Evolutionary conservation across 2,329 filamentous ascomycete genomes (phyloP).

Genomic region (Fusarium tuaranense): DNA sequence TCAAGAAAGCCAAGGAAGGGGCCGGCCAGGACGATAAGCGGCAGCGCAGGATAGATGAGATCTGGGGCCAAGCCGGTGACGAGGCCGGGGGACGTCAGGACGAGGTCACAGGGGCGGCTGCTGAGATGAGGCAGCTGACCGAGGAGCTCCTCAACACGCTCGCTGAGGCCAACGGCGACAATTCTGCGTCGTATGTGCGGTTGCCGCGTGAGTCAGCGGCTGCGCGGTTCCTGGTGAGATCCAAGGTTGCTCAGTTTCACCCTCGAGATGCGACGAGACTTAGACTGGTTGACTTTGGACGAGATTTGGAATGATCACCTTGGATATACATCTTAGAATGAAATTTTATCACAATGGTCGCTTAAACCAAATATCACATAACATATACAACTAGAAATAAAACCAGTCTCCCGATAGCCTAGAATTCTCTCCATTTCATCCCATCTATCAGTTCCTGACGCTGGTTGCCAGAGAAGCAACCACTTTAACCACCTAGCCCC

Average conservation of each 20-base stretch:
- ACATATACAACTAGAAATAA: not conserved
- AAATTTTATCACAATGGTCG: not conserved
- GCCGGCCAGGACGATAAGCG: constrained; percentile 59
- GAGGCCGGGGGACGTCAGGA: constrained; percentile 49
- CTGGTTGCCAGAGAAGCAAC: constrained; percentile 30
- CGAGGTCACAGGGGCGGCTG: constrained; percentile 62
- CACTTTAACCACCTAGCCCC: constrained; percentile 29
- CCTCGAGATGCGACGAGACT: constrained; percentile 71
- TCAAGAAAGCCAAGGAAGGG: constrained; percentile 59
- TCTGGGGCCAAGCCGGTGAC: constrained; percentile 61
- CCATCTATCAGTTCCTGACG: not conserved
- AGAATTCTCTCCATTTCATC: not conserved
- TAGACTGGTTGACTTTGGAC: constrained; percentile 72
- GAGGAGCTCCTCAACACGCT: constrained; percentile 71
- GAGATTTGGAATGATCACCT: constrained; percentile 62
- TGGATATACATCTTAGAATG: not conserved
- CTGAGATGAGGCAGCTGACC: constrained; percentile 70
- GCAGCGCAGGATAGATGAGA: constrained; percentile 73
- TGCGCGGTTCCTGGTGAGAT: constrained; percentile 72
- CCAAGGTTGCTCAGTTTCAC: constrained; percentile 75
- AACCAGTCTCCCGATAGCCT: not conserved
- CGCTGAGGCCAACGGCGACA: constrained; percentile 65
- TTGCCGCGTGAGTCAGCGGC: constrained; percentile 71
- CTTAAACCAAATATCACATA: not conserved
- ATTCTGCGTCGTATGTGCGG: constrained; percentile 67